A percentile compares a stretch with the other conserved stretches of the same genome.
Conservation (phyloP, 306 rosid genomes). For the Glycine soja region DNA sequence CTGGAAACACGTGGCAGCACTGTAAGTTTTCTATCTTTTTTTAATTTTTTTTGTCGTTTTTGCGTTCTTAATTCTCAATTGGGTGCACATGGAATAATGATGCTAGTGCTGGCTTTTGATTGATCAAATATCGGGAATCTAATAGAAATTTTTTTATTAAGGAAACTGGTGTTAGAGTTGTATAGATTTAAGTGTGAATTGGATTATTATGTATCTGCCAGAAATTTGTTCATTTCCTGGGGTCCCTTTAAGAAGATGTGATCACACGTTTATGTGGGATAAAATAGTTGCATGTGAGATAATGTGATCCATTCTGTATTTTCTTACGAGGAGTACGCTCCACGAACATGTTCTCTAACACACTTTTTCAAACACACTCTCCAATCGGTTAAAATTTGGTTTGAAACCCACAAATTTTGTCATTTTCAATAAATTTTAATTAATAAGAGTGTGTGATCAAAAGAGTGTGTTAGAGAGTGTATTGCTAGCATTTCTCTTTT, state of each 20-base stretch:
- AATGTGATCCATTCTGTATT: not conserved
- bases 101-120: not conserved
- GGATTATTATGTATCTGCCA: conserved; percentile 4
- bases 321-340: too few relatives aligned
- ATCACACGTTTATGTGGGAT: not conserved
- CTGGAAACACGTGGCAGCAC: conserved; percentile 97
- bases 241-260: not conserved
- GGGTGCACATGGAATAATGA: conserved; percentile 2
- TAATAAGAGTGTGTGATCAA: too few relatives aligned
- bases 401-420: too few relatives aligned
- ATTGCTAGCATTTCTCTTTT: too few relatives aligned
- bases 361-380: too few relatives aligned
- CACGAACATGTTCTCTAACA: too few relatives aligned
- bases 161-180: not conserved
- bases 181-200: not conserved
- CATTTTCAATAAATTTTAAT: too few relatives aligned
- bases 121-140: not conserved
- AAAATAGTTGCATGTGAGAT: conserved; percentile 5
- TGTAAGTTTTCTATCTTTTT: conserved; percentile 55
- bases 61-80: not conserved
- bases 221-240: not conserved
- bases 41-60: not conserved
- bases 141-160: not conserved
- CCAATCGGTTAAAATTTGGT: too few relatives aligned
- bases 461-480: too few relatives aligned